These are phyloP conservation scores for Psilocybe subaeruginosa DNA, from an alignment of 768 basidiomycete genomes.

Conservation along the genomic window DNA sequence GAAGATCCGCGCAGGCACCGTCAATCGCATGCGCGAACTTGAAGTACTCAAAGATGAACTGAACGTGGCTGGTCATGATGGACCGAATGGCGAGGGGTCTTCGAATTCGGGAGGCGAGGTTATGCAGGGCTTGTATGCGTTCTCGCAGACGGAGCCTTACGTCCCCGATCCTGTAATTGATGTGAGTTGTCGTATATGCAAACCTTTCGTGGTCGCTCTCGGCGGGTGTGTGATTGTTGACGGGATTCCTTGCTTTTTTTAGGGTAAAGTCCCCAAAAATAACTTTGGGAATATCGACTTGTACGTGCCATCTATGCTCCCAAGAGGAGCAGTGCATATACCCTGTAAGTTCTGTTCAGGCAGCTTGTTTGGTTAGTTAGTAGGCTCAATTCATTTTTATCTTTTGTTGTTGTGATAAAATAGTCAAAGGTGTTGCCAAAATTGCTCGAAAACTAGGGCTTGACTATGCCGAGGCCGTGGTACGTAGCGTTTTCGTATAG, in stretches of 20 bases:
- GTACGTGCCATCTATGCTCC: conserved; percentile 95
- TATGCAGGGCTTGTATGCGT: conserved; percentile 88
- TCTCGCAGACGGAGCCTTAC: conserved; percentile 84
- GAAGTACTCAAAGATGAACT: conserved; percentile 49
- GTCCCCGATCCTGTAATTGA: conserved; percentile 80
- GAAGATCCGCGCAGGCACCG: conserved; percentile 82
- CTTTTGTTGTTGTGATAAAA: conserved; percentile 7
- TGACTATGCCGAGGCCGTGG: conserved; percentile 94
- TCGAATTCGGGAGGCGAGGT: conserved; percentile 39
- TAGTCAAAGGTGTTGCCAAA: conserved; percentile 88
- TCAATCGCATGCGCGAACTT: conserved; percentile 73
- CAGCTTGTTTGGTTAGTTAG: not conserved
- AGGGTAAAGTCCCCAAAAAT: conserved; percentile 96
- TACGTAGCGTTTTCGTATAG: conserved; percentile 44
- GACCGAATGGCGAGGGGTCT: conserved; percentile 31
- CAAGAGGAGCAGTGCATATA: conserved; percentile 82
- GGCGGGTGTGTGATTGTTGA: not conserved
- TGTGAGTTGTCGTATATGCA: conserved; percentile 49
- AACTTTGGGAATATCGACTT: conserved; percentile 97
- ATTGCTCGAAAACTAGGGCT: conserved; percentile 86
- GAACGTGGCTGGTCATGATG: conserved; percentile 40
- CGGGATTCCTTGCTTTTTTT: conserved; percentile 7
- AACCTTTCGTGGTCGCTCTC: conserved; percentile 2
- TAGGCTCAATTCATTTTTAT: not conserved
- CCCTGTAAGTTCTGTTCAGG: conserved; percentile 67